phyloP scores from a whole-genome alignment of 805 yeast species.

The Blastobotrys mokoenaii region DNA sequence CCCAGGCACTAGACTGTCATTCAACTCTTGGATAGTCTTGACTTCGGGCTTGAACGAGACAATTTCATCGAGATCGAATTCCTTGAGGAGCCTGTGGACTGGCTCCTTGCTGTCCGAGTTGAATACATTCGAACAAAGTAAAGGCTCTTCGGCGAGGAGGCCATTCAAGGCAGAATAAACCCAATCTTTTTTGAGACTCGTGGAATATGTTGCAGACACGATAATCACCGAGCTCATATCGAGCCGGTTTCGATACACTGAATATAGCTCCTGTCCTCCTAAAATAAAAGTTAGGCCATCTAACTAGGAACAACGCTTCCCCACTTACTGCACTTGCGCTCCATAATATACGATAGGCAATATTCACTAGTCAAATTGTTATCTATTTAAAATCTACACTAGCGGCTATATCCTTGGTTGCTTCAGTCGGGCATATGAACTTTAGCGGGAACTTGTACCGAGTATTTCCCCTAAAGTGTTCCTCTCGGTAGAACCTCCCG shows the following conservation, averaged over 20 bases:
- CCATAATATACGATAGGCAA: neutral
- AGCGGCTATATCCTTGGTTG: neutral
- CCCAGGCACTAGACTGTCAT: constrained; percentile 1
- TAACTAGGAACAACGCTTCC: neutral
- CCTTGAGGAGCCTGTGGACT: neutral
- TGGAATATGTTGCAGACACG: constrained; percentile 8
- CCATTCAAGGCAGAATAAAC: constrained; percentile 7
- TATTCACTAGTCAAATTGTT: neutral
- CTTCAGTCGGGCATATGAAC: neutral
- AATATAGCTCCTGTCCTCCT: constrained; percentile 1
- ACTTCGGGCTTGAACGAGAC: constrained; percentile 5
- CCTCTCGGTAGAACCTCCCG: neutral
- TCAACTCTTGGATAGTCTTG: constrained; percentile 1
- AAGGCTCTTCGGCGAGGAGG: constrained; percentile 6
- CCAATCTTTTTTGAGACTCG: neutral
- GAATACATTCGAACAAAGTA: constrained; percentile 7
- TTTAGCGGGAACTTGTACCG: neutral
- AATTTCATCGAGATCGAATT: constrained; percentile 5
- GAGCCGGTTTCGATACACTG: constrained; percentile 2
- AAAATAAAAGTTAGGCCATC: neutral
- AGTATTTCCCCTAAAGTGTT: neutral
- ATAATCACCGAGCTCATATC: constrained; percentile 3
- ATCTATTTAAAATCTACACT: neutral
- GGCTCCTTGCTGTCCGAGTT: constrained; percentile 6
- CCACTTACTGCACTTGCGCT: neutral